phyloP scores from a whole-genome alignment of 1,139 yeast species.

The Sugiyamaella castrensis region DNA sequence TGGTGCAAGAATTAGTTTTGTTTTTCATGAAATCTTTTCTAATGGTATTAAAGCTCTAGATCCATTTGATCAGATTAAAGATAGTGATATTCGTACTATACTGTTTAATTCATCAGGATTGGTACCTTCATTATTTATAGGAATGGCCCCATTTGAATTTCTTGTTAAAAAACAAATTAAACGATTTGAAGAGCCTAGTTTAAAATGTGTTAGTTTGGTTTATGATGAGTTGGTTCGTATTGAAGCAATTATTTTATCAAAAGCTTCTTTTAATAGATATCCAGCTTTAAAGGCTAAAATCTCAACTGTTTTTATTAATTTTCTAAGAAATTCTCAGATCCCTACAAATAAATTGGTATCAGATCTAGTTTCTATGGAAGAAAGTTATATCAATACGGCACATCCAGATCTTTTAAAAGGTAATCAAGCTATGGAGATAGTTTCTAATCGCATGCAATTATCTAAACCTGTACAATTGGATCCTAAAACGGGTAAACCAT shows the following conservation, averaged over 20 bases:
- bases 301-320: constrained; percentile 74
- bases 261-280: constrained; percentile 81
- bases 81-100: constrained; percentile 95
- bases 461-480: constrained; percentile 76
- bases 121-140: constrained; percentile 93
- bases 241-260: constrained; percentile 77
- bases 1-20: constrained; percentile 98
- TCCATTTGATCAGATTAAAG: constrained; percentile 96
- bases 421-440: constrained; percentile 91
- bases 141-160: constrained; percentile 95
- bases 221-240: constrained; percentile 94
- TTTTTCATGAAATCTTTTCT: constrained; percentile 92
- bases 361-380: constrained; percentile 81
- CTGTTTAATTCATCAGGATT: constrained; percentile 91
- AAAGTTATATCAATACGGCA: constrained; percentile 93
- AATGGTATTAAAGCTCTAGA: constrained; percentile 91
- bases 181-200: constrained; percentile 93
- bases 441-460: constrained; percentile 84
- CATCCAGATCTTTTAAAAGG: constrained; percentile 96
- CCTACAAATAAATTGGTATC: constrained; percentile 85
- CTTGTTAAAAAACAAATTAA: constrained; percentile 90
- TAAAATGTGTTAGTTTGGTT: constrained; percentile 84
- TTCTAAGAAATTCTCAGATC: constrained; percentile 69
- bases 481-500: constrained; percentile 71
- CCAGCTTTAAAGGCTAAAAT: constrained; percentile 88